Evolutionary conservation across 441 rosid species (phyloP), one percentile per base, ranked within the genome.

Genomic region (Raphanus hybrid): DNA sequence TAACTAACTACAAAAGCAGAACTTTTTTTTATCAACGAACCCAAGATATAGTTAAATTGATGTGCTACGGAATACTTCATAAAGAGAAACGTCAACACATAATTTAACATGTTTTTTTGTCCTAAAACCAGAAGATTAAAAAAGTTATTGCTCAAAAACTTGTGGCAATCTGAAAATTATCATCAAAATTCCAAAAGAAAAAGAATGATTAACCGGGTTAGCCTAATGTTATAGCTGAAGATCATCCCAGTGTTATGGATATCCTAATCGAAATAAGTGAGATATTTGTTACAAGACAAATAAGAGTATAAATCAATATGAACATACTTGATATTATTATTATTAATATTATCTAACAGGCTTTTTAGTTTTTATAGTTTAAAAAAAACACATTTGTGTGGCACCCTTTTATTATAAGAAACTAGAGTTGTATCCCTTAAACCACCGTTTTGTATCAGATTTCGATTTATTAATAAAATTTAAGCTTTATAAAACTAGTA

Each of bases 21-120:
- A 70, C n/a, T 18, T 70, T 58, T 16, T n/a, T 70, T 34, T 52
- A 32, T 69, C n/a, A 34, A 69, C 16, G 12, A 69, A 34, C 50
- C 9, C 50, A 39, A 37, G 12, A 16, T 35, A 54, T 35, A 54
- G n/a, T 6, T 57, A 35, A 70, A 23, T 8, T 20, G 48, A 69
- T 35, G 16, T 11, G 58, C 48, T 69, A 54, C 48, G 26, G n/a
- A 3, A 15, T 45, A 23, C 58, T 7, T 43, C 50, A 14, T 52
- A 11, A 43, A 43, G 5, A 11, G 50, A 43, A 43, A 43, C 14
- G 3, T 43, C 50, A 43, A 10, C 14, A 11, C 12, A 10, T 43
- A 43, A 10, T 43, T 43, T 43, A 10, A 43, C 14, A 43, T 43
- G 50, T 43, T 41, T 41, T 41, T 4, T 43, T 10, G 14, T 43